Evolutionary conservation across 345 rosid species (phyloP), one percentile per base, ranked within the genome.

Genomic region (Sonneratia alba): DNA sequence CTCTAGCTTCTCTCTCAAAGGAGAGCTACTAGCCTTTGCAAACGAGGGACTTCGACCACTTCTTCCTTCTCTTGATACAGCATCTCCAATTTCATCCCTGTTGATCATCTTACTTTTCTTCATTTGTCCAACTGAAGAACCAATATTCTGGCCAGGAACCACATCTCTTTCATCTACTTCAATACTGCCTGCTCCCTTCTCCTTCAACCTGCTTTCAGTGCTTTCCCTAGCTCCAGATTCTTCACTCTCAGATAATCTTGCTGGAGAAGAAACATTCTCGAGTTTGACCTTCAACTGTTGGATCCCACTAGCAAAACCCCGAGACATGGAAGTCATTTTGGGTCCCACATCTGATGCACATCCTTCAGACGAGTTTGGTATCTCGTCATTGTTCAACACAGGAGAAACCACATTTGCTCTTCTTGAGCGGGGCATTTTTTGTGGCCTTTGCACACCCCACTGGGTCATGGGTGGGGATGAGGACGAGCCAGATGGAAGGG

Each of bases 371-470:
- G 81, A 78, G 57, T 68, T 74, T 66, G 82, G 85, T 63, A 75
- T 69, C 56, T 87, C 88, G 67, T 82, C 88, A 65, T 79, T 83
- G 73, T 77, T 83, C 63, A 83, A 80, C 71, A 85, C 78, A 66
- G 91, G 91, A 76, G 88, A 82, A 13, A 87, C 84, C 43, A 85
- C 68, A 79, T 85, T 83, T 61, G 84, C 79, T 77, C 91, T 85
- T 72, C 91, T 77, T 38, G 87, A 83, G 42, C 91, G 88, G 48
- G 85, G 78, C n/a, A 76, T 83, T 66, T 87, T 87, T 40, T 83
- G 85, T 32, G 83, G 84, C 57, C 88, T 87, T 66, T 87, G 88
- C 71, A 87, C 85, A 72, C 62, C 83, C 88, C 91, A 87, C 62
- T 87, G 84, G 71, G 88, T 79, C 82, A 83, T 77, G 36, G 87